Evolutionary conservation across 2,329 filamentous ascomycete genomes (phyloP).

Genomic region (Fusarium floridanum): DNA sequence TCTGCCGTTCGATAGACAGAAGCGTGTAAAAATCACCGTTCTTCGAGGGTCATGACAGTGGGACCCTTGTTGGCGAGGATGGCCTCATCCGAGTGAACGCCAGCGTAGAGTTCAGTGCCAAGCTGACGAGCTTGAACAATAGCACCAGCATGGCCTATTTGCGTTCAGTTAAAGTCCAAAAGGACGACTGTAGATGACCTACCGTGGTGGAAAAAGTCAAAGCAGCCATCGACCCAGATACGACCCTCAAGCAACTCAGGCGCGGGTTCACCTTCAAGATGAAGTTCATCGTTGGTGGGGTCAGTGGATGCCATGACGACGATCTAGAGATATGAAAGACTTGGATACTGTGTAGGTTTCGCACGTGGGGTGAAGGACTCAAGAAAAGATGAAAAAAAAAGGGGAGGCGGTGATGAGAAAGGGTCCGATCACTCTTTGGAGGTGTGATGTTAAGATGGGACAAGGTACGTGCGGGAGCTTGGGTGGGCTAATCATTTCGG

Average conservation of each 20-base stretch:
- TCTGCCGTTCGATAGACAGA: background rate
- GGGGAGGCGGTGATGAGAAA: slow-evolving; percentile 14
- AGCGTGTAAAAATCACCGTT: slow-evolving; percentile 69
- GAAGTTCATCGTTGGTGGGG: slow-evolving; percentile 45
- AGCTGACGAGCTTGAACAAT: slow-evolving; percentile 96
- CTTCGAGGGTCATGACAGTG: slow-evolving; percentile 93
- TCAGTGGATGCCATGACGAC: slow-evolving; percentile 37
- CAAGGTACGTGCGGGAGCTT: slow-evolving; percentile 22
- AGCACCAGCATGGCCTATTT: slow-evolving; percentile 88
- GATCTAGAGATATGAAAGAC: background rate
- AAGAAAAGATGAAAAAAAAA: background rate
- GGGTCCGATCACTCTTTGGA: slow-evolving; percentile 1
- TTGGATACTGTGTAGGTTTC: background rate
- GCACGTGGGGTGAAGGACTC: background rate
- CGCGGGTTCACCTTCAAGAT: slow-evolving; percentile 60
- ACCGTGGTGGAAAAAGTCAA: slow-evolving; percentile 99
- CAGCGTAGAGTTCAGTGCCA: slow-evolving; percentile 88
- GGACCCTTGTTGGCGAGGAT: slow-evolving; percentile 98
- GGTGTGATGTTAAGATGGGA: slow-evolving; percentile 13
- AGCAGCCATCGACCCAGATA: slow-evolving; percentile 99
- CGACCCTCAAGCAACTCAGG: slow-evolving; percentile 74
- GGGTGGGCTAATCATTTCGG: slow-evolving; percentile 37
- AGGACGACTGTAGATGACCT: slow-evolving; percentile 15
- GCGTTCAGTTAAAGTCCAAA: background rate
- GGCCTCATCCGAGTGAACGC: slow-evolving; percentile 94